Conservation (phyloP, 108 stramenopile species). For the Pinguiococcus pyrenoidosus region DNA sequence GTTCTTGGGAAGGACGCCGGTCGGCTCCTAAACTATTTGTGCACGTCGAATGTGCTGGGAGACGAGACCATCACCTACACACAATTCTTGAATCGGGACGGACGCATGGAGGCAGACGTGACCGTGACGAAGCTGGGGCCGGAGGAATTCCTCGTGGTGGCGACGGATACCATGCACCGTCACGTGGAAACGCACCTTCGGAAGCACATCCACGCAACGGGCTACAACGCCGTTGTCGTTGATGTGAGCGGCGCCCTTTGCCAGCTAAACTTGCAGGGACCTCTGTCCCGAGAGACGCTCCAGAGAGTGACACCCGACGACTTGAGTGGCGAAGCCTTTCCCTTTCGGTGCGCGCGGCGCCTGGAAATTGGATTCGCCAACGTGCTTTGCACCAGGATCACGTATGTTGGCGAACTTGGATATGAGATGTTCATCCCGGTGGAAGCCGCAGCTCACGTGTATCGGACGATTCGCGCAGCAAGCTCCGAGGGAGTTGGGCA, state of each 20-base stretch:
- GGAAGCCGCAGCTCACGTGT: slow-evolving; percentile 48
- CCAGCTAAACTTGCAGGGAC: slow-evolving; percentile 59
- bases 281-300: slow-evolving; percentile 41
- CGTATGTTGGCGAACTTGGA: slow-evolving; percentile 64
- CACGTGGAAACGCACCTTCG: slow-evolving; percentile 44
- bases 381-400: slow-evolving; percentile 31
- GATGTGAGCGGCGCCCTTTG: slow-evolving; percentile 51
- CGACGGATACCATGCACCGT: slow-evolving; percentile 61
- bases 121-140: slow-evolving; percentile 46
- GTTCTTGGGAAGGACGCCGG: slow-evolving; percentile 55
- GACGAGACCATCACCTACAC: slow-evolving; percentile 48
- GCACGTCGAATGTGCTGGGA: slow-evolving; percentile 48
- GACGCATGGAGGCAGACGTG: slow-evolving; percentile 53
- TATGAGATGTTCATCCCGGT: slow-evolving; percentile 57
- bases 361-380: slow-evolving; percentile 20
- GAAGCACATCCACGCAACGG: slow-evolving; percentile 18
- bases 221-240: slow-evolving; percentile 23
- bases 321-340: slow-evolving; percentile 26
- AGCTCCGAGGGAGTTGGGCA: slow-evolving; percentile 33
- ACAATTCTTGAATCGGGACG: slow-evolving; percentile 45
- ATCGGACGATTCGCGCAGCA: slow-evolving; percentile 35
- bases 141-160: slow-evolving; percentile 47
- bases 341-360: slow-evolving; percentile 43
- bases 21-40: slow-evolving; percentile 43
- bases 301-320: slow-evolving; percentile 37